Percentiles rank a stretch among this genome's conserved stretches.
Evolutionary conservation across 257 asterid genomes (phyloP).

Genomic region (Cruciata laevipes): DNA sequence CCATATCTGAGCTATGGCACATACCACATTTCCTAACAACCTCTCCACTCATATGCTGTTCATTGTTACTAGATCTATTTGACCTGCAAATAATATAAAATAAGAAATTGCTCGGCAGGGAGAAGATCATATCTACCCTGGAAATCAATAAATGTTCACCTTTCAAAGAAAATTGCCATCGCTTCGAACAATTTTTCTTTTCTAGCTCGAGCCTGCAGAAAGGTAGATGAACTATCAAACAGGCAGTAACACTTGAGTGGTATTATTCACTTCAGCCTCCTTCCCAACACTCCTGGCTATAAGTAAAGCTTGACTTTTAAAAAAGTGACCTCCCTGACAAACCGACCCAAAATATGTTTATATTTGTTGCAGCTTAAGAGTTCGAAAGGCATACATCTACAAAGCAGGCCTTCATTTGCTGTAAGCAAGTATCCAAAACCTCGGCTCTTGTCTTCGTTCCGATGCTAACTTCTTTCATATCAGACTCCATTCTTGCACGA

Average conservation of each 20-base stretch:
- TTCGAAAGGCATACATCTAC: constrained; percentile 47
- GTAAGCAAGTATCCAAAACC: constrained; percentile 81
- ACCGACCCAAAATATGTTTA: background rate
- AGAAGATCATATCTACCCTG: constrained; percentile 3
- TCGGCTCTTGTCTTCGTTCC: constrained; percentile 79
- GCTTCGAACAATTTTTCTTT: constrained; percentile 84
- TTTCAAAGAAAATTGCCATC: constrained; percentile 83
- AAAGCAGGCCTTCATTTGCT: constrained; percentile 87
- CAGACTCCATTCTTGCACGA: constrained; percentile 88
- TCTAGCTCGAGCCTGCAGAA: constrained; percentile 68
- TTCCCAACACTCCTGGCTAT: background rate
- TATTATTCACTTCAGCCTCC: background rate
- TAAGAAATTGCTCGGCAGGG: constrained; percentile 22
- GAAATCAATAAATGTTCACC: constrained; percentile 34
- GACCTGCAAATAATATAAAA: constrained; percentile 43
- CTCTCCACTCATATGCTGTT: constrained; percentile 52
- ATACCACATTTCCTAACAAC: constrained; percentile 70
- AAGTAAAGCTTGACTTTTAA: background rate
- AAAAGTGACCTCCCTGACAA: constrained; percentile 1
- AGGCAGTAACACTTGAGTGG: background rate
- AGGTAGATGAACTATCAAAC: background rate
- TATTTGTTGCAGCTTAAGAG: background rate
- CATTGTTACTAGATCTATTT: constrained; percentile 53
- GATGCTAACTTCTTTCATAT: constrained; percentile 79
- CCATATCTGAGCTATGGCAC: constrained; percentile 85